Evolutionary conservation across 192 early-diverging fungal genomes (phyloP).

Genomic region (Podila verticillata): DNA sequence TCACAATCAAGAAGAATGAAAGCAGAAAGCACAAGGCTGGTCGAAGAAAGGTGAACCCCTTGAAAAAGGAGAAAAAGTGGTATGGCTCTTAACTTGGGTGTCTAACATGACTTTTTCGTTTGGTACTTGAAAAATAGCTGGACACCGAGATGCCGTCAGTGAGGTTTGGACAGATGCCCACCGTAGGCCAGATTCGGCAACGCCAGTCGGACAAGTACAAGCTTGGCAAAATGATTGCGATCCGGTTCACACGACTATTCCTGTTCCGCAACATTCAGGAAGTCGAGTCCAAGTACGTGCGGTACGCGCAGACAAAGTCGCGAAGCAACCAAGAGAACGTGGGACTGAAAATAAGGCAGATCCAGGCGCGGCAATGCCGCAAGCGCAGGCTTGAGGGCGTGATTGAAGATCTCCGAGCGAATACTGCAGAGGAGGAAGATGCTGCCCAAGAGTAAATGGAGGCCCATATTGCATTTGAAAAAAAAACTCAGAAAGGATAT

Average conservation of each 20-base stretch:
- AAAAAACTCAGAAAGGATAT: too few species aligned
- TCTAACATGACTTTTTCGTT: too few species aligned
- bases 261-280: not conserved
- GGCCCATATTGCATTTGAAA: too few species aligned
- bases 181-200: not conserved
- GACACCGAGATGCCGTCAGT: too few species aligned
- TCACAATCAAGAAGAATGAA: too few species aligned
- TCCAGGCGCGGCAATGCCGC: not conserved
- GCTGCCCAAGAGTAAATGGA: not conserved
- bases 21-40: too few species aligned
- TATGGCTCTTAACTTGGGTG: too few species aligned
- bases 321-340: not conserved
- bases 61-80: too few species aligned
- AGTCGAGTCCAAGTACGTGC: not conserved
- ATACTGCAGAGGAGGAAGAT: not conserved
- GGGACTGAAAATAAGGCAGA: not conserved
- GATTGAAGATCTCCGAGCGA: not conserved
- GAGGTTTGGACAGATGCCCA: conserved; percentile 1
- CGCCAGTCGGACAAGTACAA: conserved; percentile 5
- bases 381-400: not conserved
- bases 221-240: not conserved
- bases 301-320: conserved; percentile 6
- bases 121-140: too few species aligned
- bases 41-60: too few species aligned
- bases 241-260: not conserved